Conservation (phyloP, 768 basidiomycete genomes). For the Panaeolus cyanescens region DNA sequence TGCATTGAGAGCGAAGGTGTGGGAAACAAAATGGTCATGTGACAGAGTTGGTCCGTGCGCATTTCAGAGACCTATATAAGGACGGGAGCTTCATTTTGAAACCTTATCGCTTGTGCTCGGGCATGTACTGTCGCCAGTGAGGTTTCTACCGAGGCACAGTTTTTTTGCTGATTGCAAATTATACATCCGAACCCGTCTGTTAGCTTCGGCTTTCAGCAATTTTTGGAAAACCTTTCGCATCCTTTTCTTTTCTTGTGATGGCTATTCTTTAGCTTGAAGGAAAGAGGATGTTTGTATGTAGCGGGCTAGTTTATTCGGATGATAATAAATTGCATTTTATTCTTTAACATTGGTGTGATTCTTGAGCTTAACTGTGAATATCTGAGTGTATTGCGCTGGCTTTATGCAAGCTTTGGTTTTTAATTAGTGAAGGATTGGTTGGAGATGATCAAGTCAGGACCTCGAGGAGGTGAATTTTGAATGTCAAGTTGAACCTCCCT, state of each 20-base stretch:
- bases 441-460: not conserved
- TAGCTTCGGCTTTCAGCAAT: conserved; percentile 88
- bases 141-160: conserved; percentile 95
- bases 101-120: conserved; percentile 89
- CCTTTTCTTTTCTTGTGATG: conserved; percentile 29
- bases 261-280: conserved; percentile 1
- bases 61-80: conserved; percentile 40
- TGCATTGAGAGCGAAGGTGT: no score
- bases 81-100: not conserved
- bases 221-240: conserved; percentile 66
- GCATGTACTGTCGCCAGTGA: conserved; percentile 95
- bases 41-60: conserved; percentile 56
- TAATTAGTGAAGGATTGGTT: no score
- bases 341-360: not conserved
- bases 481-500: not conserved
- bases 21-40: not conserved
- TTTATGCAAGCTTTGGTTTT: no score
- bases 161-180: conserved; percentile 96
- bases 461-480: not conserved
- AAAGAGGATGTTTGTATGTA: not conserved
- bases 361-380: not conserved
- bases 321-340: not conserved
- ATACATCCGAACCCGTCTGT: conserved; percentile 95
- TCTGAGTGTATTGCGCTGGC: not conserved
- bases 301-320: not conserved